Conservation (phyloP, 805 yeast genomes). For the Saccharomyces kudriavzevii region DNA sequence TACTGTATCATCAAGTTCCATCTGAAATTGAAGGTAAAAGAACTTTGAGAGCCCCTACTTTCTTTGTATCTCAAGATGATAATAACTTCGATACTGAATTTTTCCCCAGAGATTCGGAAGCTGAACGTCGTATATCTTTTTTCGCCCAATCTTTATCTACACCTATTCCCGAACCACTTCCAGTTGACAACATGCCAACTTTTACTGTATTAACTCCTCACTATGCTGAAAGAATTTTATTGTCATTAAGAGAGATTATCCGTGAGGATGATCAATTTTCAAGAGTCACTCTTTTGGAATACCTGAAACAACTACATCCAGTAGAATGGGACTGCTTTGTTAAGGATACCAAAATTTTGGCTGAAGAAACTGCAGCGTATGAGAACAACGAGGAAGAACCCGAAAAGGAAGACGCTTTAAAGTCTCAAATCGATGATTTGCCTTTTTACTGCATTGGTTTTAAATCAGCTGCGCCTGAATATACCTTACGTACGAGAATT, state of each 20-base stretch:
- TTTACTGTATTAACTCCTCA: slow-evolving; percentile 96
- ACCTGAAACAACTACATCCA: slow-evolving; percentile 89
- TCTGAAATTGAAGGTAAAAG: slow-evolving; percentile 96
- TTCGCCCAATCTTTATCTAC: slow-evolving; percentile 98
- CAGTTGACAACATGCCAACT: slow-evolving; percentile 99
- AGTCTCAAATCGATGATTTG: slow-evolving; percentile 77
- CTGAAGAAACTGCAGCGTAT: slow-evolving; percentile 83
- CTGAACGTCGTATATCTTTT: slow-evolving; percentile 98
- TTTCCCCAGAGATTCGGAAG: slow-evolving; percentile 94
- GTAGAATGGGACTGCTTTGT: slow-evolving; percentile 97
- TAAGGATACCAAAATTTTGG: slow-evolving; percentile 87
- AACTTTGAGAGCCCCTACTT: slow-evolving; percentile 95
- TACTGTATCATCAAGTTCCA: slow-evolving; percentile 96
- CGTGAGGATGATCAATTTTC: slow-evolving; percentile 96
- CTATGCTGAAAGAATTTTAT: slow-evolving; percentile 85
- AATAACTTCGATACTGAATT: slow-evolving; percentile 86
- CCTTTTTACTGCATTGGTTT: slow-evolving; percentile 95
- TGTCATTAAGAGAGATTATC: slow-evolving; percentile 88
- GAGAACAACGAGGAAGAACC: slow-evolving; percentile 36
- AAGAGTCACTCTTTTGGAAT: slow-evolving; percentile 86
- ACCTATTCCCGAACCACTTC: slow-evolving; percentile 96
- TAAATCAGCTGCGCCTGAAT: slow-evolving; percentile 95
- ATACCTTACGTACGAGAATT: slow-evolving; percentile 88
- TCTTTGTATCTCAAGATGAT: slow-evolving; percentile 96
- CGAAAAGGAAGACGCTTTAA: slow-evolving; percentile 59